Evolutionary conservation across 2,329 filamentous ascomycete species (phyloP), one percentile per base, ranked within the genome.

Genomic region (Neocatenulostroma microsporum): DNA sequence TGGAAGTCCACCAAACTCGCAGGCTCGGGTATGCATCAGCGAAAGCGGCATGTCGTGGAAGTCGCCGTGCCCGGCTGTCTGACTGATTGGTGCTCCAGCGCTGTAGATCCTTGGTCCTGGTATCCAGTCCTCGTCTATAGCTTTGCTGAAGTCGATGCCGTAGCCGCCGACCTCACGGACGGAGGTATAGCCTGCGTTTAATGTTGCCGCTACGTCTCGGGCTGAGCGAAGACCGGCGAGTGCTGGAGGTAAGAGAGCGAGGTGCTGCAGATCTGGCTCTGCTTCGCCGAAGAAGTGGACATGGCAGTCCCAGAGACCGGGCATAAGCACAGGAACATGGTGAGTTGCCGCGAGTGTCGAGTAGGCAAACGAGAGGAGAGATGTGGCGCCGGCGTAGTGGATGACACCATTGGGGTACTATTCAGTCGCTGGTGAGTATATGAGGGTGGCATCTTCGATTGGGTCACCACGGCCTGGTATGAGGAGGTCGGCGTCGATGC

Each of bases 281-380:
- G 36, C 29, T 6, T 18, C 8, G 35, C 41, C 42, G 21, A 47
- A 37, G 34, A 45, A 60, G 40, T 46, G 66, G 67, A 47, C 73
- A 67, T 1, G 71, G 44, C 62, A 67, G 40, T 74, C 71, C 69
- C 70, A 74, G 15, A 75, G 57, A 1, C 71, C 71, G 0, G 70
- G 70, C 56, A 74, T 66, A 4, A 71, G 48, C 7, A 67, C 62
- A 0, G 62, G 59, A 8, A 72, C 63, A 11, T 56, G 33, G 18
- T 32, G 23, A 19, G 13, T 29, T 4, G 34, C 11, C 21, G 15
- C 20, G 13, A 42, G 21, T 35, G 9, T 27, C 18, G 21, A 36
- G 19, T 4, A n/a, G 43, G 39, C 21, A 47, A 18, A 8, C 26
- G 12, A 10, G 44, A 24, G 25, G 55, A 42, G 3, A 18, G 13